These are phyloP conservation scores for Nosema muscidifuracis DNA, from an alignment of 371 early-diverging fungal genomes.

Conservation along the genomic window DNA sequence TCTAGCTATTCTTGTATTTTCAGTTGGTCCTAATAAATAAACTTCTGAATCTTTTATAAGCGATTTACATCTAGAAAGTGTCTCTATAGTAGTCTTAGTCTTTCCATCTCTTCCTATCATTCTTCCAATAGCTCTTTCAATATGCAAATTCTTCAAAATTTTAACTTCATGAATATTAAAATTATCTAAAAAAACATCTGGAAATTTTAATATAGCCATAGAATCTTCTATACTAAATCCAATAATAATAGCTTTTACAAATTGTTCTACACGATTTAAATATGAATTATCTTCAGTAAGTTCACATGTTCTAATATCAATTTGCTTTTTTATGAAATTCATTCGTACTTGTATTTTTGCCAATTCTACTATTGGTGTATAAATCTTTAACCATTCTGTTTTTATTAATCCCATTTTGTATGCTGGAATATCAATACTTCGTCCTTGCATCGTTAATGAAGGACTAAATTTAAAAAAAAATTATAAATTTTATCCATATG, in stretches of 20 bases:
- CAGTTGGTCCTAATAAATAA: slow-evolving; percentile 85
- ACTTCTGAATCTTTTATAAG: slow-evolving; percentile 92
- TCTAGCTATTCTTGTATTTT: slow-evolving; percentile 88
- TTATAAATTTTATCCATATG: neutral
- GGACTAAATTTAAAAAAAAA: neutral
- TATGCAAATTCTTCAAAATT: slow-evolving; percentile 82
- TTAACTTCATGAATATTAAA: slow-evolving; percentile 97
- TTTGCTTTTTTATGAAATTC: slow-evolving; percentile 75
- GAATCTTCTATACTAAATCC: slow-evolving; percentile 83
- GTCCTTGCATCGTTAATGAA: slow-evolving; percentile 1
- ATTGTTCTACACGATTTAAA: slow-evolving; percentile 75
- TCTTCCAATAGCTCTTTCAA: slow-evolving; percentile 94
- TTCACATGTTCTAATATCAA: slow-evolving; percentile 73
- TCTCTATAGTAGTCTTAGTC: slow-evolving; percentile 88
- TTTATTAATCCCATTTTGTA: slow-evolving; percentile 82
- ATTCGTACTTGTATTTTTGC: slow-evolving; percentile 88
- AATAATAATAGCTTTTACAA: slow-evolving; percentile 74
- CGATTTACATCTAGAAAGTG: slow-evolving; percentile 85
- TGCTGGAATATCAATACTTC: slow-evolving; percentile 67
- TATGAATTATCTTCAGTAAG: slow-evolving; percentile 66
- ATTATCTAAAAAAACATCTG: slow-evolving; percentile 69
- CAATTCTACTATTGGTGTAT: slow-evolving; percentile 92
- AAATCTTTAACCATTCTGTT: slow-evolving; percentile 89
- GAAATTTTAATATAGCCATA: slow-evolving; percentile 78
- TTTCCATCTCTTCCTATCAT: slow-evolving; percentile 96